Base-by-base conservation (phyloP, 352 stramenopile species). In the Phytophthora constricta region DNA sequence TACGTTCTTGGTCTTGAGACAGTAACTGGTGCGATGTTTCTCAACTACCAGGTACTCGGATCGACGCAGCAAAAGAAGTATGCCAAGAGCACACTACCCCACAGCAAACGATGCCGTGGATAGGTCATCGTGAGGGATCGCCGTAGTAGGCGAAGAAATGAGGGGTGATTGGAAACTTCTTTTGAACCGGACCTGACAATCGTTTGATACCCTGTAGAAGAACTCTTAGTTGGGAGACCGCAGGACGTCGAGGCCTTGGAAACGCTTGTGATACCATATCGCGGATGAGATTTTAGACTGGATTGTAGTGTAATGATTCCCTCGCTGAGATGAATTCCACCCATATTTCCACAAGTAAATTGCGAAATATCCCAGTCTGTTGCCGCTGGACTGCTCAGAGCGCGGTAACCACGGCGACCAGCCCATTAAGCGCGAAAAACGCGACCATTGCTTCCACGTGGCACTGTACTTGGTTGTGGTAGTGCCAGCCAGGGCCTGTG, bases 41-140 rank as follows among this genome's bases (percentile, higher is more conserved):
- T 31, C 45, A 17, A 58, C 31, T 4, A 46, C 14, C 3, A 72
- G 45, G 27, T 68, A 72, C 37, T 76, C 63, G 5, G 62, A 68
- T 14, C 56, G 23, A 10, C 62, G 27, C 0, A 76, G 20, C 0
- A 72, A 26, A 76, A 76, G 63, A 72, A 72, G 43, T 55, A 76
- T 1, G 8, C 58, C 4, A 72, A 26, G 13, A 71, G 41, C 14
- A 74, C 58, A 45, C 53, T 54, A 28, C 42, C 62, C 62, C 57
- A 69, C 5, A 69, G 19, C 1, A 72, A 39, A 22, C 64, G 68
- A 22, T 76, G 46, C 2, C 47, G 48, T 13, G 68, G 58, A 5
- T 7, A 5, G 11, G 8, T 23, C 0, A 65, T 7, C 17, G 62
- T 20, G 7, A 64, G 23, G 1, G 22, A 50, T 17, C 53, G 46